Conservation (phyloP, 73 alveolate species). For the Paramecium pentaurelia region DNA sequence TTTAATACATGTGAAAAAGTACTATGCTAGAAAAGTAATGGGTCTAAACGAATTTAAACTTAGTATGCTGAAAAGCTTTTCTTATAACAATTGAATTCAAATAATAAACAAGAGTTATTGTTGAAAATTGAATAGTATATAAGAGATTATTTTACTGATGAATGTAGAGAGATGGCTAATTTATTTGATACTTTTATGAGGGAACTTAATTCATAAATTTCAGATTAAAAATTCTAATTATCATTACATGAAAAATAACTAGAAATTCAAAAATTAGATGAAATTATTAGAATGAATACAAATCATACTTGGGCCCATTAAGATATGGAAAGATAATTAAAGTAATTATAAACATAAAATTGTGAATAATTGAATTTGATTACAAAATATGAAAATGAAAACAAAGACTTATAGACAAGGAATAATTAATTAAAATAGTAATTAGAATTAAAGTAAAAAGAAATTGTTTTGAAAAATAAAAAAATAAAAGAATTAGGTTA, state of each 20-base stretch:
- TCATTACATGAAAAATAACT: not conserved
- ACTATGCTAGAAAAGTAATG: not conserved
- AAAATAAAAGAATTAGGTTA: not conserved
- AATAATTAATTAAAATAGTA: not conserved
- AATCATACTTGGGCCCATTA: not conserved
- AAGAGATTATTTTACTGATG: not conserved
- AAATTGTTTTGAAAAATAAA: not conserved
- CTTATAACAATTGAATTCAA: not conserved
- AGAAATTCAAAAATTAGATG: conserved; percentile 11
- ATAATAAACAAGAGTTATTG: not conserved
- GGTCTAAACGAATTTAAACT: not conserved
- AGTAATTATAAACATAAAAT: not conserved
- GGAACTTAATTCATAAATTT: not conserved
- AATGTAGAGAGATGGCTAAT: not conserved
- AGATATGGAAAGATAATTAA: not conserved
- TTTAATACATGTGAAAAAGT: not conserved
- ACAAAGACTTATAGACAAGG: not conserved
- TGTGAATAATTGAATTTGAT: not conserved
- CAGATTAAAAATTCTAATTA: not conserved
- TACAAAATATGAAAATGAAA: not conserved
- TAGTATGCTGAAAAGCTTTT: not conserved
- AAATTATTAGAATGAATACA: not conserved
- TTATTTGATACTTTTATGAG: conserved; percentile 19
- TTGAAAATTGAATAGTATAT: conserved; percentile 9
- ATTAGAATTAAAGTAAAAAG: not conserved